phyloP scores from a whole-genome alignment of 2,329 filamentous ascomycete species.

The Nigrograna mackinnonii region DNA sequence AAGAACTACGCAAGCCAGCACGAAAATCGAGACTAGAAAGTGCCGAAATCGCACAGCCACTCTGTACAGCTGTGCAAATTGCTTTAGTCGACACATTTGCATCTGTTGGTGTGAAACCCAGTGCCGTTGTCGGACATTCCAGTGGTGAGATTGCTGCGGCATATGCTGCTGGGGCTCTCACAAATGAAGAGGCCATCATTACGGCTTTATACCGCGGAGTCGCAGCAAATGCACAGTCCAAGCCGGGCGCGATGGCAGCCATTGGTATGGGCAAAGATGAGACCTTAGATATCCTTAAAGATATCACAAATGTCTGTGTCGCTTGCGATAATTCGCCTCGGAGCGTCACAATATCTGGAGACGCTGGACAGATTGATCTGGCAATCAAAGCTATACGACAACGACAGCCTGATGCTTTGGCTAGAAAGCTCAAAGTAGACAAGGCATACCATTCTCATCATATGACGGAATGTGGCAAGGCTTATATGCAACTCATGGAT shows the following conservation, averaged over 20 bases:
- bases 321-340: slow-evolving; percentile 22
- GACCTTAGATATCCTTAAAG: not conserved
- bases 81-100: slow-evolving; percentile 10
- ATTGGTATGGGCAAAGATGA: not conserved
- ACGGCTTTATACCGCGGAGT: slow-evolving; percentile 8
- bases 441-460: slow-evolving; percentile 33
- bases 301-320: not conserved
- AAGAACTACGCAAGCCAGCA: slow-evolving; percentile 1
- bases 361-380: slow-evolving; percentile 8
- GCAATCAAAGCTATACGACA: slow-evolving; percentile 8
- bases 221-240: not conserved
- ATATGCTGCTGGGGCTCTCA: slow-evolving; percentile 19
- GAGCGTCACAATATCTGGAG: slow-evolving; percentile 27
- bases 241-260: slow-evolving; percentile 6
- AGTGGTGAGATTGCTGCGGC: slow-evolving; percentile 27
- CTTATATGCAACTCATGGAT: not conserved
- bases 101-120: slow-evolving; percentile 11
- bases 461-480: slow-evolving; percentile 15
- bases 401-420: slow-evolving; percentile 26
- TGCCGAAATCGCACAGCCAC: slow-evolving; percentile 17
- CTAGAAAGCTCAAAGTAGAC: slow-evolving; percentile 19
- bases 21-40: slow-evolving; percentile 7
- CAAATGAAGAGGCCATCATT: slow-evolving; percentile 2
- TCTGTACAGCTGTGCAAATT: slow-evolving; percentile 16
- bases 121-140: slow-evolving; percentile 21